Evolutionary conservation across 768 basidiomycete species (phyloP), one percentile per base, ranked within the genome.

Genomic region (Chalciporus pseudorubinellus): DNA sequence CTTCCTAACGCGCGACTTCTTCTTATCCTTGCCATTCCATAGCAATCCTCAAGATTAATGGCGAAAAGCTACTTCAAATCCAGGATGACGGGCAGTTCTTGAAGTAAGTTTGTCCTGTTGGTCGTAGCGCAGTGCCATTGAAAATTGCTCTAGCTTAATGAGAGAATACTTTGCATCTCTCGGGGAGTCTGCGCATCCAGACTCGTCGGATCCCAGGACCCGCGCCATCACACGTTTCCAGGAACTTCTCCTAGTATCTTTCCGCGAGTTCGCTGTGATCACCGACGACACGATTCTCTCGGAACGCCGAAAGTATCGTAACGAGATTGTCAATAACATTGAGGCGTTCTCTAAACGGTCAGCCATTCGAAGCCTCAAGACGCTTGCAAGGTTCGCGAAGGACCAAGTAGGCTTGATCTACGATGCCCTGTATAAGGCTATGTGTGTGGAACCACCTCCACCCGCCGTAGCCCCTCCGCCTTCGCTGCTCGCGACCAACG

Each of bases 31-130:
- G 13, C 22, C 28, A 21, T n/a, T 21, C 46, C 39, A 19, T 52
- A 90, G 97, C 97, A 13, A 95, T 98, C 36, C 80, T 99, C 44
- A 98, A 98, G 73, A 95, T 98, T 67, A 99, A 99, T 56, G 94
- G 95, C 1, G 92, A 95, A 57, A 84, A 89, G 52, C 73, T 99
- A 16, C 76, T 99, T 12, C 82, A 94, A 63, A 86, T 97, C 19
- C 94, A 97, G 58, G 97, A 99, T 66, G 97, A 99, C 58, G 97
- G 97, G 6, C 87, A 87, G 44, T 98, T 99, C 73, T 85, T 98
- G 68, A 91, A 90, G 93, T 94, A 63, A 44, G 82, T 66, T 28
- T 41, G 18, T 22, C 10, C 34, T 6, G n/a, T 26, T 47, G 11
- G 33, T 28, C 31, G 18, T 21, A 8, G 1, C 13, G 18, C 26